Conservation (phyloP, 2,329 filamentous ascomycete genomes). For the Diaporthe citri region DNA sequence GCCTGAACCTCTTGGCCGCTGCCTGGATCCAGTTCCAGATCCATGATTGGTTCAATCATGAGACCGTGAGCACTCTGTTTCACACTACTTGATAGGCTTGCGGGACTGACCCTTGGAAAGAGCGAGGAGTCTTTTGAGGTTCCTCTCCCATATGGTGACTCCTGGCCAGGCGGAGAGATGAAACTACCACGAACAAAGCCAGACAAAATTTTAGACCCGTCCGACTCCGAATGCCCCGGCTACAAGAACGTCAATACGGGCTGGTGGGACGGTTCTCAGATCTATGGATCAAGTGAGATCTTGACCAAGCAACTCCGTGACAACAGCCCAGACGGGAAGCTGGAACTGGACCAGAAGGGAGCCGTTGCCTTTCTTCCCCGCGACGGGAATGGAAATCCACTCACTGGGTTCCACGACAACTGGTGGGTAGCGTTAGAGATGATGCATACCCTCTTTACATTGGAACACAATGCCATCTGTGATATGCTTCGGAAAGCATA, state of each 20-base stretch:
- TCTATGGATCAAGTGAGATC: conserved; percentile 9
- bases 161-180: conserved; percentile 3
- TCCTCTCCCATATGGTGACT: not conserved
- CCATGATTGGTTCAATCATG: conserved; percentile 57
- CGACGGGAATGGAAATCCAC: not conserved
- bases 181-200: conserved; percentile 10
- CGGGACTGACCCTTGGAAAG: not conserved
- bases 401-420: conserved; percentile 1
- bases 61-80: conserved; percentile 40
- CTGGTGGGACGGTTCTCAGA: conserved; percentile 21
- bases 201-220: conserved; percentile 1
- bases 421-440: conserved; percentile 25
- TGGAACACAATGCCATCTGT: conserved; percentile 18
- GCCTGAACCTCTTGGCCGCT: conserved; percentile 59
- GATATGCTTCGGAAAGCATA: not conserved
- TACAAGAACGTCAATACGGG: conserved; percentile 13
- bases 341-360: not conserved
- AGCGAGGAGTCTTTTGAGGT: conserved; percentile 2
- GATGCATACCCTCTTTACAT: conserved; percentile 12
- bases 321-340: not conserved
- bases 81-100: not conserved
- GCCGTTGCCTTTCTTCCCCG: conserved; percentile 11
- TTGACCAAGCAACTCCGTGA: conserved; percentile 10
- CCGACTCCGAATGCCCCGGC: not conserved
- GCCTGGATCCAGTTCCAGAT: conserved; percentile 64